Conservation (phyloP, 2,329 filamentous ascomycete genomes). For the Fusarium fujikuroi region DNA sequence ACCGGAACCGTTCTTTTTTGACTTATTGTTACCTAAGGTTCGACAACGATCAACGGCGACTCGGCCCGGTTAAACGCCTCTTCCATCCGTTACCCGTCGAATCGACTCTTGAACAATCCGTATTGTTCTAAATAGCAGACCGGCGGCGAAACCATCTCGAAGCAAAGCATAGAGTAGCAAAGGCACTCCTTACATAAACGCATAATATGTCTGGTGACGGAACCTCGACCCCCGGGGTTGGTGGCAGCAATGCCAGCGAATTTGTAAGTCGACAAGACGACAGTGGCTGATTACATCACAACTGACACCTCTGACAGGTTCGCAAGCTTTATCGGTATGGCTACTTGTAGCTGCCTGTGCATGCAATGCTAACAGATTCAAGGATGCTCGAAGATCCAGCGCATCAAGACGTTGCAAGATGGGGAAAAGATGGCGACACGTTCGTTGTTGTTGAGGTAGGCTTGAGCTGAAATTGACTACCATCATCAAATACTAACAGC, state of each 20-base stretch:
- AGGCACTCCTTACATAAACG: conserved; percentile 2
- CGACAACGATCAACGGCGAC: conserved; percentile 15
- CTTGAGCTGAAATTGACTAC: conserved; percentile 13
- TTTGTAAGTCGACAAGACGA: conserved; percentile 74
- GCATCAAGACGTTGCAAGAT: conserved; percentile 91
- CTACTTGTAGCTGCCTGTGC: background rate
- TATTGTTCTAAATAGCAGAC: conserved; percentile 3
- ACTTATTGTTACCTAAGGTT: conserved; percentile 6
- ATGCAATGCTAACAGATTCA: conserved; percentile 24
- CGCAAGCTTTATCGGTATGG: conserved; percentile 96
- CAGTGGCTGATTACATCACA: background rate
- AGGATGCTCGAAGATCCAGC: conserved; percentile 93
- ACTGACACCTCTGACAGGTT: conserved; percentile 69
- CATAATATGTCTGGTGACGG: conserved; percentile 50
- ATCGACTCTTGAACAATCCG: conserved; percentile 21
- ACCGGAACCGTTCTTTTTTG: background rate
- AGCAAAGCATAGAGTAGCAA: background rate
- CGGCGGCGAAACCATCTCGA: background rate
- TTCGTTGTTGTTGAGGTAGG: conserved; percentile 96
- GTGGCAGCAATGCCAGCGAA: conserved; percentile 87
- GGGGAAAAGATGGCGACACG: conserved; percentile 93
- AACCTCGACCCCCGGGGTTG: conserved; percentile 49
- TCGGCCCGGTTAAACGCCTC: conserved; percentile 35
- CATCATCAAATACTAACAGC: conserved; percentile 14
- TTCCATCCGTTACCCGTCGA: conserved; percentile 16